phyloP scores from a whole-genome alignment of 139 green algal species.

The Chlorella sorokiniana region DNA sequence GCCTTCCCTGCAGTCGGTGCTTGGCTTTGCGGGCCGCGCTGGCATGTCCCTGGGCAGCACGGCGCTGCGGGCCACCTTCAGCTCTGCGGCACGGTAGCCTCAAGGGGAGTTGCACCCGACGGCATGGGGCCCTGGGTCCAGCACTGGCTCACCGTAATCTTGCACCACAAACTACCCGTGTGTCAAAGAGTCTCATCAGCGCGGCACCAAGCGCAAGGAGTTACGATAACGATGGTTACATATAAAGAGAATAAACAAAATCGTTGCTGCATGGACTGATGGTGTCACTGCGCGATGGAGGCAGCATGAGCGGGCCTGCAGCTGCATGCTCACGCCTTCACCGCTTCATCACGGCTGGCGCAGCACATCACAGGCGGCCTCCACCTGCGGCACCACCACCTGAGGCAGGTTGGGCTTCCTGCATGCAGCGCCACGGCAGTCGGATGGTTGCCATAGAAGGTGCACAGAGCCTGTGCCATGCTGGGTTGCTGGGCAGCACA shows the following conservation, averaged over 20 bases:
- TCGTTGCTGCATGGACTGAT: too few species aligned
- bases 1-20: slow-evolving; percentile 2
- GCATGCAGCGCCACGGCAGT: background rate
- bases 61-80: slow-evolving; percentile 15
- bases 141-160: too few species aligned
- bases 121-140: background rate
- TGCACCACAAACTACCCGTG: too few species aligned
- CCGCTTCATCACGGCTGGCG: slow-evolving; percentile 1
- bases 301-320: too few species aligned
- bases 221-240: too few species aligned
- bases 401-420: background rate
- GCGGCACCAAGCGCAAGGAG: too few species aligned
- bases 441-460: background rate
- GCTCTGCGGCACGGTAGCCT: background rate
- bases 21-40: slow-evolving; percentile 7
- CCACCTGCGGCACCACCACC: slow-evolving; percentile 1
- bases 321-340: too few species aligned
- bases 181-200: too few species aligned
- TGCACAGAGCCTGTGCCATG: background rate
- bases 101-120: too few species aligned
- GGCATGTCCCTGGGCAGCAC: slow-evolving; percentile 31
- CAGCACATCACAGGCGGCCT: slow-evolving; percentile 9
- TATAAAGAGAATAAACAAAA: too few species aligned
- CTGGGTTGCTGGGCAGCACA: background rate
- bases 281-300: too few species aligned